These are phyloP conservation scores for Trichoderma arundinaceum DNA, from an alignment of 2,329 filamentous ascomycete genomes.

Conservation along the genomic window DNA sequence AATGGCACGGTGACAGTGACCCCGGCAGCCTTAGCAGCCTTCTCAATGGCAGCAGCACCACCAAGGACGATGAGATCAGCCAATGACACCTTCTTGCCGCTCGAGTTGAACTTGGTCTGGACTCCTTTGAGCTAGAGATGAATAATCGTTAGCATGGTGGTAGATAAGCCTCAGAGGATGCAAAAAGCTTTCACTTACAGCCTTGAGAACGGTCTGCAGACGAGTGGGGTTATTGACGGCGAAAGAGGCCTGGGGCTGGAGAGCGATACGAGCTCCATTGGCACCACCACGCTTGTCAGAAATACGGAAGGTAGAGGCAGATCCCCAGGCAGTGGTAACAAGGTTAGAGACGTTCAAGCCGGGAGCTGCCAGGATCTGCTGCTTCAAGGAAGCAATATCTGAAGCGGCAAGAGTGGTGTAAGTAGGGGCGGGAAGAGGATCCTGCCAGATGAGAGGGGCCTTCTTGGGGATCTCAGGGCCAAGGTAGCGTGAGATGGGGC, in stretches of 20 bases:
- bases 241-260: slow-evolving; percentile 74
- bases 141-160: slow-evolving; percentile 1
- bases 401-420: slow-evolving; percentile 62
- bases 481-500: slow-evolving; percentile 71
- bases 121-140: slow-evolving; percentile 46
- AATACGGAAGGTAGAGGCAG: slow-evolving; percentile 72
- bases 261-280: slow-evolving; percentile 78
- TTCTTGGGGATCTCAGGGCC: slow-evolving; percentile 75
- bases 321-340: slow-evolving; percentile 69
- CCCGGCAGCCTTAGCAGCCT: slow-evolving; percentile 62
- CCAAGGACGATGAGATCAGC: slow-evolving; percentile 78
- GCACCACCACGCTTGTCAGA: slow-evolving; percentile 82
- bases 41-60: slow-evolving; percentile 71
- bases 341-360: slow-evolving; percentile 66
- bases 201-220: slow-evolving; percentile 63
- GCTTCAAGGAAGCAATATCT: slow-evolving; percentile 70
- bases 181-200: slow-evolving; percentile 36
- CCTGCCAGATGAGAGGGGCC: slow-evolving; percentile 69
- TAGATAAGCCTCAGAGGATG: neutral
- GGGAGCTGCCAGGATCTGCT: slow-evolving; percentile 62
- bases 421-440: slow-evolving; percentile 66
- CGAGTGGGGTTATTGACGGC: slow-evolving; percentile 73
- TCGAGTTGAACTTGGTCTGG: slow-evolving; percentile 67
- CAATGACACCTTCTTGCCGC: slow-evolving; percentile 72
- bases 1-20: slow-evolving; percentile 67